Base-by-base conservation (phyloP, 257 asterid genomes). In the Solanum tarapatanum region DNA sequence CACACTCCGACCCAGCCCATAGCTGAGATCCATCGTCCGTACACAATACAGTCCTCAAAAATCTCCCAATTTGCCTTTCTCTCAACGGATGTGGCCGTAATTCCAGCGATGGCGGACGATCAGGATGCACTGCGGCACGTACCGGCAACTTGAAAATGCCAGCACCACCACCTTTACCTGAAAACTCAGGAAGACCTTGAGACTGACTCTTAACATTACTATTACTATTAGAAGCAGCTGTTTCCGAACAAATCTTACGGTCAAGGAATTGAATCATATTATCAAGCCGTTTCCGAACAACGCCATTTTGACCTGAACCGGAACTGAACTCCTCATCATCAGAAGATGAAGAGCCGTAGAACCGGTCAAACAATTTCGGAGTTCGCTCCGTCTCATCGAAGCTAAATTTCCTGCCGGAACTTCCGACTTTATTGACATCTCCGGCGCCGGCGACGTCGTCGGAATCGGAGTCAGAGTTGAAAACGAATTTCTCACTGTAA, bases 1-100 rank as follows among this genome's bases (percentile, higher is more conserved):
- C 99, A 86, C 94, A 87, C 91, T 97, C 99, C 84, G 99, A 92
- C 79, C 98, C 99, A 6, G 98, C 96, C 99, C 98, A 97, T 91
- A 97, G 26, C 90, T 96, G 97, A 87, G 90, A 88, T 92, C 96
- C 97, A 82, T 91, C 93, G 66, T 91, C 93, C 6, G 94, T 94
- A 75, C 93, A 91, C 45, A 88, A 86, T 62, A 97, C 39, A 32
- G 76, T 94, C 92, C 98, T 92, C 84, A 97, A 94, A 86, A 96
- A 96, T 77, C 96, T 84, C 91, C 98, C 99, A 41, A 92, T 89
- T 80, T 97, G 96, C 60, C 92, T 88, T 87, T 97, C 99, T 86
- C 98, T 90, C 89, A 93, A 89, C 8, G 98, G 99, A 26, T 93
- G 99, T 70, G 99, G 99, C 92, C 99, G 91, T 33, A 97, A 66